Base-by-base conservation (phyloP, 768 basidiomycete species). In the Mycena alexandri region DNA sequence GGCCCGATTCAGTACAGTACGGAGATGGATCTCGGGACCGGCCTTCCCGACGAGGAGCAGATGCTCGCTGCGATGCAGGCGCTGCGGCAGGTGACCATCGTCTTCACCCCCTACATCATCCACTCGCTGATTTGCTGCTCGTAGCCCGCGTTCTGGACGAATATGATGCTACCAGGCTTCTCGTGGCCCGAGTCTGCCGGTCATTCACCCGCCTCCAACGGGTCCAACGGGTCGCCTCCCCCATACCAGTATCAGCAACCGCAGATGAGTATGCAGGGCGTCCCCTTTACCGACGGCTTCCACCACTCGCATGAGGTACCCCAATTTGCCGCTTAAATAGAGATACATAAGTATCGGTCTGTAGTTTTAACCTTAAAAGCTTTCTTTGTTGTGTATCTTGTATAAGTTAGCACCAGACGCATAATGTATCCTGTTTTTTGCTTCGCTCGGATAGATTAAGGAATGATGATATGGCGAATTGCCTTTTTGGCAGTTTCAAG, bases 111-210 rank as follows among this genome's bases (percentile, higher is more conserved):
- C 10, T 24, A 10, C 34, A 38, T 2, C 12, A n/a, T 44, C 6
- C 17, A 22, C 24, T n/a, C 12, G 12, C 42, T 46, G 19, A 57
- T 29, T 10, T 17, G 25, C 44, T 21, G 9, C n/a, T 34, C 41
- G 5, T 91, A 89, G 55, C 89, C 89, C 3, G 84, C 80, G 10
- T 94, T 89, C 86, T 93, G 91, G 92, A 78, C 84, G 48, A 91
- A 86, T 54, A 90, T 93, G 89, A 91, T 93, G 92, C 92, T 94
- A 90, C 93, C 93, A 42, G 93, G 78, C 14, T 79, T 78, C 65
- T 75, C 76, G 24, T 79, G 78, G 78, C 76, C 78, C 1, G 78
- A 77, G 25, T 72, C 75, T 25, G 53, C 72, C 5, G 60, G 63
- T 13, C 65, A 72, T 47, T 76, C 78, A 16, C 78, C 78, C 3